Evolutionary conservation across 768 basidiomycete genomes (phyloP).

Genomic region (Calvatia gigantea): DNA sequence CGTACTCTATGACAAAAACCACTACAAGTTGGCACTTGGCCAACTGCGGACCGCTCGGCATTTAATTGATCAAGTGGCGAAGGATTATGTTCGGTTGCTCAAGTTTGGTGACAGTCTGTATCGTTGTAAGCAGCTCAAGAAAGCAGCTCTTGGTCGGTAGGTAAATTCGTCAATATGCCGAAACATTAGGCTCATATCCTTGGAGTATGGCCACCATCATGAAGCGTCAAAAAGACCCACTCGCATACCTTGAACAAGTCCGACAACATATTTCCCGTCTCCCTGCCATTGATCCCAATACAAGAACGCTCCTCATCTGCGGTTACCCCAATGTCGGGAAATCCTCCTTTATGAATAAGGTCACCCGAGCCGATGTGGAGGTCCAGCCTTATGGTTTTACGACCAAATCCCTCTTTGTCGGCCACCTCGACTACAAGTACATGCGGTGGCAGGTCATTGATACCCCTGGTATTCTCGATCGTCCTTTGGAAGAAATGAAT

Average conservation of each 20-base stretch:
- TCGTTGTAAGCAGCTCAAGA: constrained; percentile 97
- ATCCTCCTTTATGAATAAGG: constrained; percentile 99
- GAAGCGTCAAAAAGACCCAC: constrained; percentile 96
- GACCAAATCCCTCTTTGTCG: constrained; percentile 97
- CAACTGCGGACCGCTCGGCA: constrained; percentile 95
- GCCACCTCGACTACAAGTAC: constrained; percentile 98
- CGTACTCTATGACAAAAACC: constrained; percentile 99
- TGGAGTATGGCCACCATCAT: constrained; percentile 96
- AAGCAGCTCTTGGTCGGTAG: constrained; percentile 93
- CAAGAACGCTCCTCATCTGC: constrained; percentile 94
- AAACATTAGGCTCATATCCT: constrained; percentile 8
- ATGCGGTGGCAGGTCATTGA: constrained; percentile 99
- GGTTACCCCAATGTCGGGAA: constrained; percentile 99
- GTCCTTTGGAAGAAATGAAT: constrained; percentile 99
- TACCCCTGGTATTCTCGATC: constrained; percentile 97
- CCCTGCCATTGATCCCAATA: constrained; percentile 97
- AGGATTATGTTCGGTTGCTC: constrained; percentile 93
- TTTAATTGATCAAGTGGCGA: constrained; percentile 94
- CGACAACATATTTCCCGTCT: constrained; percentile 98
- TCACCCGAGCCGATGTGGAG: constrained; percentile 98
- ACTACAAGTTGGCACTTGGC: constrained; percentile 97
- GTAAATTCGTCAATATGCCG: constrained; percentile 25
- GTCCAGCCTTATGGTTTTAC: constrained; percentile 99
- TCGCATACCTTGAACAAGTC: constrained; percentile 98
- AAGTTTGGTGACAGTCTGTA: constrained; percentile 99